These are phyloP conservation scores for Aspergillus phoenicis DNA, from an alignment of 2,329 filamentous ascomycete species.

Conservation along the genomic window DNA sequence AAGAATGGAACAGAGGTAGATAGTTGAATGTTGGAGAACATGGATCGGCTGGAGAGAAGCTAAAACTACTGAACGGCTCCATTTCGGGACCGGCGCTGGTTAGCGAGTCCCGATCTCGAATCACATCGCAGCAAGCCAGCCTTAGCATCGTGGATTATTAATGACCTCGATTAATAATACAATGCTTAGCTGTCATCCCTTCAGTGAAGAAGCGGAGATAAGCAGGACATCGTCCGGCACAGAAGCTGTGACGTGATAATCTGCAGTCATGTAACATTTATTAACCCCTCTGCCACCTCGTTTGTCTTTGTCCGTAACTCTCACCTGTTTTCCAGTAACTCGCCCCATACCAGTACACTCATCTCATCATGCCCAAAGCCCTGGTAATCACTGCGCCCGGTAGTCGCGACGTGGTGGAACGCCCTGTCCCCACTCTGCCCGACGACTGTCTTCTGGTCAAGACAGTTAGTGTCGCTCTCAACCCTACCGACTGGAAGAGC, in stretches of 20 bases:
- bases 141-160: too few relatives aligned
- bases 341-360: too few relatives aligned
- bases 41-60: too few relatives aligned
- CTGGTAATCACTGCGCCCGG: not conserved
- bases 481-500: constrained; percentile 10
- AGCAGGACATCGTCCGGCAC: too few relatives aligned
- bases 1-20: not conserved
- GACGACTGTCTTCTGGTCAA: constrained; percentile 1
- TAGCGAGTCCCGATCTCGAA: too few relatives aligned
- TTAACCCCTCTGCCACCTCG: not conserved
- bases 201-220: too few relatives aligned
- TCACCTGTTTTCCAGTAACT: not conserved
- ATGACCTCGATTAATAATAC: too few relatives aligned
- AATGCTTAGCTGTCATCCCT: too few relatives aligned
- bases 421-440: not conserved
- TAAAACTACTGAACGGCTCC: too few relatives aligned
- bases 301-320: not conserved
- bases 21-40: not conserved
- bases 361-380: not conserved
- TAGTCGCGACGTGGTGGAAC: not conserved
- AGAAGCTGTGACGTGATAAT: not conserved
- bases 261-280: not conserved
- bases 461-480: constrained; percentile 7
- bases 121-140: too few relatives aligned
- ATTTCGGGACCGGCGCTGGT: too few relatives aligned